Evolutionary conservation across 495 filamentous ascomycete species (phyloP).

Genomic region (Neurospora sp.): DNA sequence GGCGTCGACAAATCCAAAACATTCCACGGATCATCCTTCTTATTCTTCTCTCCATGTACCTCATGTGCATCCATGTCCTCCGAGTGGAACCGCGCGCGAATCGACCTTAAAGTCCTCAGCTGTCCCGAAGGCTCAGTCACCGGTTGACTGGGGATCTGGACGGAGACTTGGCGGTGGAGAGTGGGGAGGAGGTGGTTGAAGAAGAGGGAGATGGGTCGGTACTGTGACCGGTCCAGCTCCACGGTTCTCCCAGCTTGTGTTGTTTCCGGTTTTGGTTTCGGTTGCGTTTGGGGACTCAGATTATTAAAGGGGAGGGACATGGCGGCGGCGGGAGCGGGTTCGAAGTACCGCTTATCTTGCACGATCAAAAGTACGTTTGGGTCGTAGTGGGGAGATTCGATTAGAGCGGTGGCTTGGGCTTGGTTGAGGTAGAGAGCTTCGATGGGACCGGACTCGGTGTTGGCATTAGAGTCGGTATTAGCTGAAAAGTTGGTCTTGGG

Average conservation of each 20-base stretch:
- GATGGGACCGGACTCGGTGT: background rate
- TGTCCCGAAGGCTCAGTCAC: background rate
- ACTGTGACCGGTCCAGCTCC: background rate
- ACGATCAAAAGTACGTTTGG: background rate
- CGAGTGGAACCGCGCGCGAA: background rate
- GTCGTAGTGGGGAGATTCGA: background rate
- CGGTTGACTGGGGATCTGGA: background rate
- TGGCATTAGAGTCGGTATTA: accelerated
- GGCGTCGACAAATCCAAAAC: background rate
- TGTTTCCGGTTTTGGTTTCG: background rate
- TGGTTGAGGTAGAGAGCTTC: background rate
- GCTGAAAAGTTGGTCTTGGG: background rate
- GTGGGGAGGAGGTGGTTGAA: background rate
- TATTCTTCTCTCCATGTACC: background rate
- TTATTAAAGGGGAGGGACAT: background rate
- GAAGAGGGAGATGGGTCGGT: background rate
- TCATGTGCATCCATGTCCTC: background rate
- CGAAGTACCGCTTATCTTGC: background rate
- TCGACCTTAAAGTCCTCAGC: background rate
- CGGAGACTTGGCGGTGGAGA: background rate
- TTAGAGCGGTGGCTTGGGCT: background rate
- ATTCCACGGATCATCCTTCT: background rate
- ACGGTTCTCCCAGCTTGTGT: background rate
- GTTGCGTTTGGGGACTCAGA: background rate
- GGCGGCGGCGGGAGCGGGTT: background rate